Evolutionary conservation across 179 eudicot species (phyloP), one percentile per base, ranked within the genome.

Genomic region (Amaranthus tricolor): DNA sequence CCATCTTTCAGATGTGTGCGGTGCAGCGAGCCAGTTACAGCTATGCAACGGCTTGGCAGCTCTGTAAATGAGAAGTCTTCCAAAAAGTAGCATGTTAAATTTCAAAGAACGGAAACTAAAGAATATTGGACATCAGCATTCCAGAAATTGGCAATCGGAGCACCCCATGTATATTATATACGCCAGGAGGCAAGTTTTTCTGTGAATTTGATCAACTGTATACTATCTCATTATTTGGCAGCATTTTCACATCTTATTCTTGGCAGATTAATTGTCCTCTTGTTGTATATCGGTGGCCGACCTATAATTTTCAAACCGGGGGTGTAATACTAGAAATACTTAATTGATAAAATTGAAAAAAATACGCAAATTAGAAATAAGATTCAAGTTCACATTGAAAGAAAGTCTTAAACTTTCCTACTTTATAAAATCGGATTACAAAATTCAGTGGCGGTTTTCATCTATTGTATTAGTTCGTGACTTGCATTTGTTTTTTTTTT

Each of bases 11-110:
- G 94, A 79, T 95, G 97, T 69, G 61, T 84, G 17, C 77, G 95
- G 67, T 93, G 99, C 81, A 87, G 70, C 54, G 93, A 95, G 78
- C 95, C 93, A 9, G 92, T 95, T 62, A 86, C 87, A 68, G 95
- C 99, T 73, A 89, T 90, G 89, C 99, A 87, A 80, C 89, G 97
- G 61, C 77, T 80, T 77, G 84, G 84, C 63, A 85, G 85, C 75
- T 70, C 83, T 14, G 64, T 49, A 58, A 45, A 50, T 58, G 78
- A 81, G 24, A 73, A 61, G 20, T 65, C 71, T 31, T 64, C 74
- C 24, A 57, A 62, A 47, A 8, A 44, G 61, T 57, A 45, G 15
- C 17, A 31, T 67, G 15, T 21, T 43, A 68, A 47, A 4, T 45
- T n/a, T 2, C 11, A 44, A 19, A 1, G 72, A 64, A 65, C 12